Evolutionary conservation across 148 eudicot species (phyloP), one percentile per base, ranked within the genome.

Genomic region (Spergularia marina): DNA sequence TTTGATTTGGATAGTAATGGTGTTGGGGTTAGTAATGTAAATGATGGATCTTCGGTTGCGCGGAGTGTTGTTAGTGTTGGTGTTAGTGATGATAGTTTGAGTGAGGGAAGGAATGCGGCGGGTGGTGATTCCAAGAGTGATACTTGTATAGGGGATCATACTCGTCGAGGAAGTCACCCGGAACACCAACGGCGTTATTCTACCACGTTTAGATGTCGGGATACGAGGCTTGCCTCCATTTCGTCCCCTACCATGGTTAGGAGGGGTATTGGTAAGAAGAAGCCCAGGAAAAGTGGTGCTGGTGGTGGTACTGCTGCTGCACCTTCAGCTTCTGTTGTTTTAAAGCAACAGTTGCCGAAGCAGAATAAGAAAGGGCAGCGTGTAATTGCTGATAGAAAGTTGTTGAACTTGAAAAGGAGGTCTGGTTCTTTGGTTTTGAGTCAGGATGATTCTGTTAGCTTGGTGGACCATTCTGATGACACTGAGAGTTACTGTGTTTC

Each of bases 81-180:
- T 78, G 82, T 86, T 77, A 81, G 65, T 67, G 94, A 86, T 74
- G 92, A 81, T 76, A 87, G 94, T 66, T 52, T 81, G 82, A 91
- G 90, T 80, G 96, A 92, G 86, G 91, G 74, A 3, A 62, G 90
- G 53, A 86, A 87, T 79, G 36, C 36, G 4, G 84, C 56, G 23
- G 83, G 81, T 17, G 90, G 86, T 23, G 91, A 91, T 84, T 90
- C 97, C 11, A 94, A 80, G 81, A 90, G 90, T 77, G 94, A 90
- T 74, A 78, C 82, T 77, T 84, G 60, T 74, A 70, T 81, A 68
- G 86, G 78, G 55, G 88, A 91, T 71, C 77, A 83, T 84, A 83
- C 72, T 72, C 82, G 79, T 51, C 68, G 34, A 30, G 39, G 74
- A 55, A 51, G 65, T 65, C 63, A 71, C 10, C 57, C 62, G 44